These are phyloP conservation scores for Suillus plorans DNA, from an alignment of 768 basidiomycete species.

Conservation along the genomic window DNA sequence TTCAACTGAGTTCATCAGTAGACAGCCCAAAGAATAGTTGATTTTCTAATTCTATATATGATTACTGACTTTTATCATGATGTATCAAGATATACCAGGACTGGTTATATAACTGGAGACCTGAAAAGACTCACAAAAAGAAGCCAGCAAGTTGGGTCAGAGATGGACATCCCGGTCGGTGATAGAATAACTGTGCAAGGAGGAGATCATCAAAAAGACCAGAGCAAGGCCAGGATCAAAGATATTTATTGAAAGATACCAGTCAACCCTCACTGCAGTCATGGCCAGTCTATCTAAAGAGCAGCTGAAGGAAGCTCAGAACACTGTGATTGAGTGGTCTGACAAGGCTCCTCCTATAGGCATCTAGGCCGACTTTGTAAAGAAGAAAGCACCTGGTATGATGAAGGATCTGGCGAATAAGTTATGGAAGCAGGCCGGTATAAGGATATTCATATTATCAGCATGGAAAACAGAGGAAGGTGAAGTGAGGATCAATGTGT, in stretches of 20 bases:
- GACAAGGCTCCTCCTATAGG: not conserved
- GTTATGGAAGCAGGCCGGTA: constrained; percentile 3
- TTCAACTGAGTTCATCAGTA: not conserved
- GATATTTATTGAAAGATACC: not conserved
- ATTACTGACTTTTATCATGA: not conserved
- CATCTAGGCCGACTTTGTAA: not conserved
- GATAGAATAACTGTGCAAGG: too few relatives aligned
- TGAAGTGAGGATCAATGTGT: not conserved
- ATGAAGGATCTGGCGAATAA: not conserved
- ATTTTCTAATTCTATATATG: not conserved
- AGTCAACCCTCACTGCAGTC: not conserved
- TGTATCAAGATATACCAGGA: not conserved
- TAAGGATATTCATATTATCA: not conserved
- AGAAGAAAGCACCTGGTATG: not conserved
- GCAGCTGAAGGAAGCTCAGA: too few relatives aligned
- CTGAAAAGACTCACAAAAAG: not conserved
- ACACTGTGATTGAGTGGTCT: not conserved
- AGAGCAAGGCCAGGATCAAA: not conserved
- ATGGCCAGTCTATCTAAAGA: not conserved
- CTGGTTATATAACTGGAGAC: constrained; percentile 1
- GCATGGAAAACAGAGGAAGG: not conserved
- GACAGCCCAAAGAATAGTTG: not conserved
- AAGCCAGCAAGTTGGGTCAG: not conserved
- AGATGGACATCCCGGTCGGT: not conserved
- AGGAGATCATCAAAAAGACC: too few relatives aligned